A percentile compares a stretch with the other conserved stretches of the same genome.
phyloP scores from a whole-genome alignment of 495 filamentous ascomycete species.

The Daldinia grandis region DNA sequence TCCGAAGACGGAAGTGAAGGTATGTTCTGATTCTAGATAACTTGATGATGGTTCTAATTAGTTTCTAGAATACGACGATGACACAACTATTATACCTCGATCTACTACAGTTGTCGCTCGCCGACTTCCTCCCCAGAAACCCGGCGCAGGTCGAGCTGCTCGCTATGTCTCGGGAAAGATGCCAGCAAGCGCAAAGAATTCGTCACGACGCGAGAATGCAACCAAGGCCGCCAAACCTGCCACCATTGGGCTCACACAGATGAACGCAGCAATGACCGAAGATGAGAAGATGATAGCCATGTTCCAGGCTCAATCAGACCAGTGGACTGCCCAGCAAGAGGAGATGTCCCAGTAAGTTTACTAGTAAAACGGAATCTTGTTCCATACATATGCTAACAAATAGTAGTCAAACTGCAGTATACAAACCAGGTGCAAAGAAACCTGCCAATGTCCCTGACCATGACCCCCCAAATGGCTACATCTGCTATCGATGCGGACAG shows the following conservation, averaged over 20 bases:
- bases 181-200: slow-evolving; percentile 86
- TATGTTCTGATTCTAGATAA: slow-evolving; percentile 54
- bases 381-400: slow-evolving; percentile 49
- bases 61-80: slow-evolving; percentile 87
- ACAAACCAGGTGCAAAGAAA: slow-evolving; percentile 63
- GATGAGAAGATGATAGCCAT: slow-evolving; percentile 91
- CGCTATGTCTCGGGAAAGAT: slow-evolving; percentile 98
- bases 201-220: slow-evolving; percentile 70
- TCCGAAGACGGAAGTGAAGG: slow-evolving; percentile 91
- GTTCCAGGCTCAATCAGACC: slow-evolving; percentile 81
- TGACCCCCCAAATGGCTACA: slow-evolving; percentile 88
- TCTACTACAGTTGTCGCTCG: slow-evolving; percentile 93
- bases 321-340: slow-evolving; percentile 88
- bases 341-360: slow-evolving; percentile 89
- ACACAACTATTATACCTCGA: slow-evolving; percentile 92
- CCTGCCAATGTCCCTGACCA: slow-evolving; percentile 85
- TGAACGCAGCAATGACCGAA: slow-evolving; percentile 80
- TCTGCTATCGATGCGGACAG: slow-evolving; percentile 97
- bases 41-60: slow-evolving; percentile 37
- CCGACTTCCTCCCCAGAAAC: slow-evolving; percentile 80
- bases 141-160: slow-evolving; percentile 85
- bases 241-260: slow-evolving; percentile 65
- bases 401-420: slow-evolving; percentile 61
- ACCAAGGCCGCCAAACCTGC: slow-evolving; percentile 64
- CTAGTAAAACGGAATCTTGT: not conserved